phyloP scores from a whole-genome alignment of 2,329 filamentous ascomycete species.

The Sporothrix brasiliensis region DNA sequence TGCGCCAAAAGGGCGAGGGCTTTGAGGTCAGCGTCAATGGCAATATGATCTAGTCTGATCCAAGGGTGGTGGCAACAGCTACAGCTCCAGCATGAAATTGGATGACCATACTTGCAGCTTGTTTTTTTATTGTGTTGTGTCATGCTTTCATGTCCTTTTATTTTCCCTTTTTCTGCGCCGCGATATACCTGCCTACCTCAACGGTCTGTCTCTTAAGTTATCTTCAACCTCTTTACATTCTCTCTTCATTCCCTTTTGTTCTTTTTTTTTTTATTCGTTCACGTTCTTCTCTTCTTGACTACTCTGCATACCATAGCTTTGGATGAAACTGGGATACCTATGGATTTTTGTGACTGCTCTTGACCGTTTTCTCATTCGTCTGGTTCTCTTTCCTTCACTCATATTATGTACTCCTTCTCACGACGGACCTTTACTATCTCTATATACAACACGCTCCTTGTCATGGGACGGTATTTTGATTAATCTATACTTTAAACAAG shows the following conservation, averaged over 20 bases:
- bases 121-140: conserved; percentile 7
- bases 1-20: conserved; percentile 80
- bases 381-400: neutral
- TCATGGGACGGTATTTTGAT: conserved; percentile 33
- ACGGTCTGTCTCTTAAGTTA: conserved; percentile 34
- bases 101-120: conserved; percentile 3
- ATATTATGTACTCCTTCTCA: conserved; percentile 24
- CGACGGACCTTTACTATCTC: conserved; percentile 21
- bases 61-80: neutral
- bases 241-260: conserved; percentile 19
- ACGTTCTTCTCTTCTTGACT: conserved; percentile 31
- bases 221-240: conserved; percentile 12
- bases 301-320: conserved; percentile 28
- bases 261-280: conserved; percentile 34
- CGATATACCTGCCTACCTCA: conserved; percentile 18
- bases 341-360: neutral
- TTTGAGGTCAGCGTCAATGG: conserved; percentile 83
- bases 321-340: conserved; percentile 15
- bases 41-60: conserved; percentile 62
- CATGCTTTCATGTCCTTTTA: neutral
- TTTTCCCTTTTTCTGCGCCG: conserved; percentile 34
- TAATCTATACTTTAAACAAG: conserved; percentile 23
- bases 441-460: conserved; percentile 36
- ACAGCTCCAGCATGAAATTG: conserved; percentile 5
- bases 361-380: neutral